Conservation (phyloP, 2,329 filamentous ascomycete genomes). For the Emergomyces orientalis region DNA sequence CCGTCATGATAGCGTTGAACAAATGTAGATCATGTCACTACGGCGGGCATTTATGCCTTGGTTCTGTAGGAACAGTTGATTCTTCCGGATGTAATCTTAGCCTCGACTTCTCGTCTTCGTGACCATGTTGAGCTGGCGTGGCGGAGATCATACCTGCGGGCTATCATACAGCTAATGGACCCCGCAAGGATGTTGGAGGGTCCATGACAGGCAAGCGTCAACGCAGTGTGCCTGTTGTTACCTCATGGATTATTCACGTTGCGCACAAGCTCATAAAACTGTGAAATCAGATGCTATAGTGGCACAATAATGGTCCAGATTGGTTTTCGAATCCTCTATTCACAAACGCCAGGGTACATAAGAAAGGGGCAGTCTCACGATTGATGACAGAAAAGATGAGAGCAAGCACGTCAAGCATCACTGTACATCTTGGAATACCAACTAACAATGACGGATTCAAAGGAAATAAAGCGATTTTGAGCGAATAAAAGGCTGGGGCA, state of each 20-base stretch:
- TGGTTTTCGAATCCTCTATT: background rate
- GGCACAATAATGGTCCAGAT: background rate
- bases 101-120: background rate
- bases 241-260: constrained; percentile 3
- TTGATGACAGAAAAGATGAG: background rate
- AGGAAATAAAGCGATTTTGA: background rate
- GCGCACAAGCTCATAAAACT: background rate
- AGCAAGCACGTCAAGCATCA: background rate
- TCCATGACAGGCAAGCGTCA: background rate
- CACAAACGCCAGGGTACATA: background rate
- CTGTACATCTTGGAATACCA: background rate
- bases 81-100: background rate
- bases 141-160: background rate
- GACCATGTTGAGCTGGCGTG: background rate
- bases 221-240: background rate
- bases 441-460: background rate
- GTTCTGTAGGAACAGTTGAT: background rate
- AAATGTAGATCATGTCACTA: constrained; percentile 1
- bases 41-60: background rate
- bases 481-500: background rate
- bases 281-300: background rate
- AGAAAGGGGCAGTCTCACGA: background rate
- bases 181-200: background rate
- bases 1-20: background rate
- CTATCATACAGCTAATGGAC: background rate